These are phyloP conservation scores for Taxillus chinensis DNA, from an alignment of 164 flowering plant species.

Conservation along the genomic window DNA sequence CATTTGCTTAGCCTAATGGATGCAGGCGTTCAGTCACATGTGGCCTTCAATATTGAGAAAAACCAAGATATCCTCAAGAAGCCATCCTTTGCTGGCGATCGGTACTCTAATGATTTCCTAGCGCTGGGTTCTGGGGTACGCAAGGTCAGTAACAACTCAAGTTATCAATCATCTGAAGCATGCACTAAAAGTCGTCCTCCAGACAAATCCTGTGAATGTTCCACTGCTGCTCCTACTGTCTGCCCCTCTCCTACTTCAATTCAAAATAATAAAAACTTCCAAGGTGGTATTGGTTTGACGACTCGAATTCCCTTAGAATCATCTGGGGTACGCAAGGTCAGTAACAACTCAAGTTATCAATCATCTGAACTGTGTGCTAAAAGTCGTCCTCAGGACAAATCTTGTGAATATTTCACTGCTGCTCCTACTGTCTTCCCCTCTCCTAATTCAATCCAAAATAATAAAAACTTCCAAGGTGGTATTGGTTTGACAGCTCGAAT, in stretches of 20 bases:
- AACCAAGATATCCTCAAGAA: slow-evolving; percentile 16
- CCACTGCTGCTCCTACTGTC: slow-evolving; percentile 13
- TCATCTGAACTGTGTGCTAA: slow-evolving; percentile 20
- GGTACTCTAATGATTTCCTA: slow-evolving; percentile 17
- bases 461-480: slow-evolving; percentile 9
- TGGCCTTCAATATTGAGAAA: slow-evolving; percentile 14
- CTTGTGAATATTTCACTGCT: slow-evolving; percentile 16
- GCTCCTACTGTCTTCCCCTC: slow-evolving; percentile 12
- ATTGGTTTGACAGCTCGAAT: slow-evolving; percentile 4
- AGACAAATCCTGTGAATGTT: slow-evolving; percentile 15
- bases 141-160: slow-evolving; percentile 9
- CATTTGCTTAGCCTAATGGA: slow-evolving; percentile 66
- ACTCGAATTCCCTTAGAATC: too few species aligned
- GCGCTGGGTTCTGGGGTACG: slow-evolving; percentile 14
- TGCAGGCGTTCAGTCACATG: slow-evolving; percentile 24
- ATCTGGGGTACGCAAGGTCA: slow-evolving; percentile 13
- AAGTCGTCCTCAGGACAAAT: slow-evolving; percentile 12
- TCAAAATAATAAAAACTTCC: slow-evolving; percentile 11
- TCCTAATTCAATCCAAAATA: slow-evolving; percentile 18
- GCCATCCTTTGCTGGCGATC: slow-evolving; percentile 19
- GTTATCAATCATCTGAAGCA: slow-evolving; percentile 18
- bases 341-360: slow-evolving; percentile 10
- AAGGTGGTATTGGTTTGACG: slow-evolving; percentile 10
- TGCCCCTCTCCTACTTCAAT: slow-evolving; percentile 18
- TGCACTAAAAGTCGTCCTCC: slow-evolving; percentile 14